Evolutionary conservation across 495 filamentous ascomycete species (phyloP).

Genomic region (Annulohypoxylon stygium): DNA sequence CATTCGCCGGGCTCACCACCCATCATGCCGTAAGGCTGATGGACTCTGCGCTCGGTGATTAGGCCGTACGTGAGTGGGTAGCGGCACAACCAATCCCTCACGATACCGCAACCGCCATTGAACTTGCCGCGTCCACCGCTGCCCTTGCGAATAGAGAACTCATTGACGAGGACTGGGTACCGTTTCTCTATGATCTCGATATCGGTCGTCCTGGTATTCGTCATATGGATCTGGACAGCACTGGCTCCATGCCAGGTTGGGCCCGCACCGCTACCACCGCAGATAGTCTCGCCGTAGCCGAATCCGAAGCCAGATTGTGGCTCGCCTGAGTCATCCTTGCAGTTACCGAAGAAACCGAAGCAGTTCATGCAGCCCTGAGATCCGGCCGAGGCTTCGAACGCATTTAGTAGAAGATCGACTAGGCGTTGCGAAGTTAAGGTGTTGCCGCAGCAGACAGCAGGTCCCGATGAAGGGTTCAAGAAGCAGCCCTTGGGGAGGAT

Average conservation of each 20-base stretch:
- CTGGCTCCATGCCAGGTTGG: slow-evolving; percentile 86
- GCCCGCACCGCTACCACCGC: slow-evolving; percentile 91
- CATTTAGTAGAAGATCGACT: slow-evolving; percentile 90
- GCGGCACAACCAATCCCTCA: slow-evolving; percentile 94
- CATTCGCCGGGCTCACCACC: slow-evolving; percentile 85
- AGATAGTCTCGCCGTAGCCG: slow-evolving; percentile 98
- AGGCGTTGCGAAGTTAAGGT: slow-evolving; percentile 92
- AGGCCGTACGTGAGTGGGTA: slow-evolving; percentile 79
- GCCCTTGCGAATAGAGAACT: slow-evolving; percentile 79
- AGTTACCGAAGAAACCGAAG: slow-evolving; percentile 84
- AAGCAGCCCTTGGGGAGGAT: slow-evolving; percentile 81
- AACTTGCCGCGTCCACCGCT: slow-evolving; percentile 80
- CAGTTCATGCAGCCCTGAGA: slow-evolving; percentile 80
- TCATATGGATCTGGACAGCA: slow-evolving; percentile 97
- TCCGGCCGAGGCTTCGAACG: slow-evolving; percentile 90
- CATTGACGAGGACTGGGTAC: slow-evolving; percentile 87
- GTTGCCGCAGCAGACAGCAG: slow-evolving; percentile 85
- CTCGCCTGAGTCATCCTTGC: slow-evolving; percentile 63
- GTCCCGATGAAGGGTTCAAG: slow-evolving; percentile 63
- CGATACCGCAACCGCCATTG: slow-evolving; percentile 86
- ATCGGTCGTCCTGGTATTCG: slow-evolving; percentile 97
- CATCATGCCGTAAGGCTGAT: slow-evolving; percentile 86
- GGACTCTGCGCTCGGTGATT: slow-evolving; percentile 85
- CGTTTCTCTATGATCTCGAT: slow-evolving; percentile 92
- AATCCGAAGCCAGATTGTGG: slow-evolving; percentile 77